Evolutionary conservation across 305 asterid species (phyloP).

Genomic region (Solanum hybrid): DNA sequence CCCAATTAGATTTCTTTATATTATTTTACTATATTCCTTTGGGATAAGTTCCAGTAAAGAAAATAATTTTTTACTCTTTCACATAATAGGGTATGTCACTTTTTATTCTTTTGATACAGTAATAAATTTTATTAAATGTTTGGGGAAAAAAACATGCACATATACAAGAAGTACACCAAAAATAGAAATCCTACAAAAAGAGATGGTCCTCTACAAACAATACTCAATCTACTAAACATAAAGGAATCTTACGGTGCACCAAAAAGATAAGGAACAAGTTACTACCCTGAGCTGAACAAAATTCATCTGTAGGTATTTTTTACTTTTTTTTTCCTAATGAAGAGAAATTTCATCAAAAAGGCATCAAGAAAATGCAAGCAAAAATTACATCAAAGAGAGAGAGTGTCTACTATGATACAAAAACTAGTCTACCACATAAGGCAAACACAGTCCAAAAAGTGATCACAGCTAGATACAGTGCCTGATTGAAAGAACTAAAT

Average conservation of each 20-base stretch:
- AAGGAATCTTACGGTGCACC: not conserved
- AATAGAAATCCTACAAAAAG: not conserved
- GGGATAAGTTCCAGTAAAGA: not conserved
- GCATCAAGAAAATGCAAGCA: not conserved
- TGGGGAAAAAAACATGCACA: not conserved
- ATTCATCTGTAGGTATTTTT: not conserved
- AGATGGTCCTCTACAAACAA: not conserved
- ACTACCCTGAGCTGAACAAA: not conserved
- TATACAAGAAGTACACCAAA: not conserved
- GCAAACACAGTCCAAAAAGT: not conserved
- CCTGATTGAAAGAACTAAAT: not conserved
- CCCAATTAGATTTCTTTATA: not conserved
- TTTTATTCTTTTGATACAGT: not conserved
- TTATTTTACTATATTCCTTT: not conserved
- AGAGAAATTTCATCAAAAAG: not conserved
- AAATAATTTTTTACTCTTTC: not conserved
- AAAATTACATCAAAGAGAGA: not conserved
- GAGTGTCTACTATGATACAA: not conserved
- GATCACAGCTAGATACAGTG: not conserved
- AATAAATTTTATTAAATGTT: not conserved
- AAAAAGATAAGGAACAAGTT: not conserved
- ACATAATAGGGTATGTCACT: not conserved
- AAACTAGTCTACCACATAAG: not conserved
- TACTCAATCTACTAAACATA: not conserved
- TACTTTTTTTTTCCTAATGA: not conserved